Base-by-base conservation (phyloP, 352 stramenopile genomes). In the Phytophthora kernoviae region DNA sequence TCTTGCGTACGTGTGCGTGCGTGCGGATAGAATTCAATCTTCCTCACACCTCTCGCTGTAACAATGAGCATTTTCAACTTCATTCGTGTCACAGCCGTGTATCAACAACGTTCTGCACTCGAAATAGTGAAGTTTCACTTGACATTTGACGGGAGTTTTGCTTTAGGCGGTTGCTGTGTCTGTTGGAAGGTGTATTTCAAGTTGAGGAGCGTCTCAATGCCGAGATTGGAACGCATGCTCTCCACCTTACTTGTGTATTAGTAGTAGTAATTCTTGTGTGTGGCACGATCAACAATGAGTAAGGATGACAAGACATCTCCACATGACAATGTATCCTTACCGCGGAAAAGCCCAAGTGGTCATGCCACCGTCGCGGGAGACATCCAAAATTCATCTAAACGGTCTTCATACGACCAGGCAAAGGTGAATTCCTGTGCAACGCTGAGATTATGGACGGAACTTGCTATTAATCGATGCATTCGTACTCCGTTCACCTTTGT, bases 351-450 rank as follows among this genome's bases (percentile, higher is more conserved):
- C 15, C 7, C 37, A 21, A 43, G 18, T 8, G 15, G 15, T 17
- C n/a, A 21, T 43, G 9, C 37, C 9, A 6, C 24, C 24, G 37
- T 4, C 37, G 7, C 37, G 5, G 4, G 2, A 4, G 37, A 43
- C 14, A 43, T 1, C 10, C 5, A 21, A 20, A 44, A 9, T 24
- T 32, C 47, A 5, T 12, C 5, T 8, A 68, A 65, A 59, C 21
- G 26, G 9, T 37, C 22, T 18, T 68, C 60, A 5, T 52, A 42
- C 2, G 55, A 57, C 20, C 48, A 70, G 40, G 61, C 61, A 39
- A 65, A 65, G 61, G 61, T 70, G 27, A 58, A 27, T 8, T 32
- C 1, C 14, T 33, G 7, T 30, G 32, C 26, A 4, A 30, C 43
- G 14, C 32, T 54, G 20, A 52, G 20, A 27, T 10, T 20, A 20